Evolutionary conservation across 1,284 basidiomycete genomes (phyloP).

Genomic region (Exobasidium rhododendri): DNA sequence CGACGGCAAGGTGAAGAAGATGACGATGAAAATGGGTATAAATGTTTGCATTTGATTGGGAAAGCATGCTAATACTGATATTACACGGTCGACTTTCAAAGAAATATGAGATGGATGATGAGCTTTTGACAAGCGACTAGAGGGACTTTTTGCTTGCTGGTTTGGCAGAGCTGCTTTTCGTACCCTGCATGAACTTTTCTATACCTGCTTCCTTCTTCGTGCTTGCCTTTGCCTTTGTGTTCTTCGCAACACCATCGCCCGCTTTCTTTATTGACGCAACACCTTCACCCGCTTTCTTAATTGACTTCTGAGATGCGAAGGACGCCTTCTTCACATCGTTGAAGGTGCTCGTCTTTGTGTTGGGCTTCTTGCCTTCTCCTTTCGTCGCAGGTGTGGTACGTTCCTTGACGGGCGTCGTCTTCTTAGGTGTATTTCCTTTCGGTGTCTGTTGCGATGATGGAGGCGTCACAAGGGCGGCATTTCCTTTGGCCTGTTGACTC

Average conservation of each 20-base stretch:
- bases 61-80: background rate
- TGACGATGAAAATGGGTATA: background rate
- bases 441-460: background rate
- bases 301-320: too few relatives aligned
- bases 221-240: background rate
- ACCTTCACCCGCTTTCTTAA: background rate
- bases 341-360: background rate
- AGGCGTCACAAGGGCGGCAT: background rate
- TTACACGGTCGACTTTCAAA: background rate
- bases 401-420: background rate
- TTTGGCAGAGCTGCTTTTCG: background rate
- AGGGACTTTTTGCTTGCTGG: background rate
- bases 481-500: background rate
- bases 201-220: conserved; percentile 2
- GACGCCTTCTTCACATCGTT: background rate
- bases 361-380: background rate
- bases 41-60: background rate
- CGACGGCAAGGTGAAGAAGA: background rate
- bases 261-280: background rate
- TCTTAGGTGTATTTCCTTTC: background rate
- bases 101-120: background rate
- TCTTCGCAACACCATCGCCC: background rate
- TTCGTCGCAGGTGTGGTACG: background rate
- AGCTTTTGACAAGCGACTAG: background rate
- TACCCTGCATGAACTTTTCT: conserved; percentile 9